Evolutionary conservation across 106 monocot genomes (phyloP), one percentile per base, ranked within the genome.

Genomic region (Dioscorea dumetorum): DNA sequence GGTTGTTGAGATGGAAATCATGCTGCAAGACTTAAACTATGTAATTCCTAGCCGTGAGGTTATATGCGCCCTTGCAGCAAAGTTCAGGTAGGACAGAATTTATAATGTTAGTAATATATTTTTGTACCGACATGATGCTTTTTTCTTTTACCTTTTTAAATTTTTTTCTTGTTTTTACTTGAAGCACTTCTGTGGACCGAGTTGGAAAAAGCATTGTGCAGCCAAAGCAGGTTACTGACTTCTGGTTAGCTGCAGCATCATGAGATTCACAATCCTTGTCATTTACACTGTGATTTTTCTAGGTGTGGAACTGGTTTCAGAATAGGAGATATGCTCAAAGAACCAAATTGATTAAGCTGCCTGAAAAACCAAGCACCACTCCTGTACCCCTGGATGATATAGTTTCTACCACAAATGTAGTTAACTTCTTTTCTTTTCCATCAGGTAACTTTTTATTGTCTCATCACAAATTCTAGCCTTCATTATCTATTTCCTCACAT

Each of bases 241-340:
- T 63, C 24, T 63, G 41, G 23, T 33, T 69, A 20, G 16, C 1
- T 41, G 16, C 6, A 32, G 5, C 13, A 20, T 61, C n/a, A 20
- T 59, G 22, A 59, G 22, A 11, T 59, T 59, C 8, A 23, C 12
- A 59, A 22, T 7, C 22, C 11, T 1, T 2, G 21, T 7, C 3
- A 11, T 59, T 20, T 22, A 35, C 7, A 20, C 11, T 8, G 21
- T 35, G 21, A 34, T 61, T 48, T 12, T 61, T 79, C 5, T 73
- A 97, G 95, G 95, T 97, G 19, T 91, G 91, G 88, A 97, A 91
- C 67, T 97, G 95, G 95, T 97, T 97, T 66, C 95, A 97, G 56
- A 97, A 97, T 67, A 88, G 91, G 70, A 97, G 95, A 62, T 91
- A 97, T 86, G 69, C 91, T 60, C 86, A 97, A 64, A 83, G 88